phyloP scores from a whole-genome alignment of 2,329 filamentous ascomycete species.

The Clonostachys byssicola region DNA sequence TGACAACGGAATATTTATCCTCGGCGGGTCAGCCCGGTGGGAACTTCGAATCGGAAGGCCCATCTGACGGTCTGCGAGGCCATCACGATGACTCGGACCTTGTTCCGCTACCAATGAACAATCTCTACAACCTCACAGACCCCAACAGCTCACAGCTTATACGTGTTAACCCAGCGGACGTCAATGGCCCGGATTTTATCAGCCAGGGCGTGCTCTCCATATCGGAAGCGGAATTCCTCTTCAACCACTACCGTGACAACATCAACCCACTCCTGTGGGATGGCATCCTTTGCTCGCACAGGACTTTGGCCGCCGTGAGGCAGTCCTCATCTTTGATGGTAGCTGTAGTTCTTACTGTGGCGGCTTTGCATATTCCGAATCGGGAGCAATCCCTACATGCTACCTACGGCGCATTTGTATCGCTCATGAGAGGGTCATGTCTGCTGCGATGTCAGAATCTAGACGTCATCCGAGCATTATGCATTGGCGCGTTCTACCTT shows the following conservation, averaged over 20 bases:
- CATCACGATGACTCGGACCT: slow-evolving; percentile 9
- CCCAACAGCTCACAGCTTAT: slow-evolving; percentile 8
- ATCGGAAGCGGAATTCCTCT: slow-evolving; percentile 11
- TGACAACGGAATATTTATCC: background rate
- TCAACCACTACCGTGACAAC: slow-evolving; percentile 9
- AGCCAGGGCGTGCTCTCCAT: slow-evolving; percentile 8
- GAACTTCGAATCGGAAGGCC: slow-evolving; percentile 7
- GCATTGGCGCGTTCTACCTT: slow-evolving; percentile 30
- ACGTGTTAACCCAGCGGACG: slow-evolving; percentile 8
- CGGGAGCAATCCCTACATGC: slow-evolving; percentile 6
- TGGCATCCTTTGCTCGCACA: slow-evolving; percentile 10
- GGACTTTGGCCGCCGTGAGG: slow-evolving; percentile 6
- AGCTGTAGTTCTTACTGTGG: slow-evolving; percentile 10
- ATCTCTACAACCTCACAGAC: slow-evolving; percentile 9
- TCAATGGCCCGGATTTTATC: slow-evolving; percentile 11
- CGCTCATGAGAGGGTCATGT: slow-evolving; percentile 8
- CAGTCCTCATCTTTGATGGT: slow-evolving; percentile 12
- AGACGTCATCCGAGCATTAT: slow-evolving; percentile 28
- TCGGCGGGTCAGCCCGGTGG: slow-evolving; percentile 1
- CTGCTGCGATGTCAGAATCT: slow-evolving; percentile 24
- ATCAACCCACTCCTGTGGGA: slow-evolving; percentile 12
- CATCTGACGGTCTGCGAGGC: slow-evolving; percentile 5
- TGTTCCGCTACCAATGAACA: slow-evolving; percentile 9
- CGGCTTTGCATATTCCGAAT: slow-evolving; percentile 10
- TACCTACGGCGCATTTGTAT: slow-evolving; percentile 9